A percentile compares a stretch with the other conserved stretches of the same genome.
phyloP scores from a whole-genome alignment of 2,329 filamentous ascomycete genomes.

The Hymenoscyphus scutula region DNA sequence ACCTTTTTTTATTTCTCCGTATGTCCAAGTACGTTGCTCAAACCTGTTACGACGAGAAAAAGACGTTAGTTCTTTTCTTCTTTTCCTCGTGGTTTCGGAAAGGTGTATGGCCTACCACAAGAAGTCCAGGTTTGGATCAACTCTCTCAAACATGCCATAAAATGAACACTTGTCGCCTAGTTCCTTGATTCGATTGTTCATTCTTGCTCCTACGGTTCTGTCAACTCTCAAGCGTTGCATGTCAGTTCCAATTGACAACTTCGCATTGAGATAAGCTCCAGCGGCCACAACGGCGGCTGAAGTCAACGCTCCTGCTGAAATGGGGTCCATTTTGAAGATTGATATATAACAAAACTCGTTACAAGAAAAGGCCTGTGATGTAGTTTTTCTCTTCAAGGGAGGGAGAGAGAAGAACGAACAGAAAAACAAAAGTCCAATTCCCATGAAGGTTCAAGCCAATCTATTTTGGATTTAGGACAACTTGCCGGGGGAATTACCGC shows the following conservation, averaged over 20 bases:
- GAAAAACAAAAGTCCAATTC: background rate
- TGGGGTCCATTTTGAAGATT: constrained; percentile 21
- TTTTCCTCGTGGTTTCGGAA: background rate
- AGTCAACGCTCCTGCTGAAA: constrained; percentile 16
- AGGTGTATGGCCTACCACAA: constrained; percentile 36
- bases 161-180: constrained; percentile 41
- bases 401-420: background rate
- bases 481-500: constrained; percentile 6
- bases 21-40: constrained; percentile 48
- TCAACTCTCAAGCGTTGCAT: constrained; percentile 38
- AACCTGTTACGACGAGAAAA: constrained; percentile 31
- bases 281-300: constrained; percentile 32
- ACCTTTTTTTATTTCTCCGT: constrained; percentile 44
- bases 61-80: background rate
- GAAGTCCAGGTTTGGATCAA: constrained; percentile 41
- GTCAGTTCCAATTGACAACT: constrained; percentile 42
- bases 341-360: background rate
- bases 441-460: background rate
- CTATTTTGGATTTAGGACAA: background rate
- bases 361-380: background rate
- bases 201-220: constrained; percentile 35
- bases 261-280: constrained; percentile 45
- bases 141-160: constrained; percentile 43
- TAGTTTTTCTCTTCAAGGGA: background rate
- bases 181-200: constrained; percentile 38